These are phyloP conservation scores for Fraxinus cuspidata DNA, from an alignment of 257 asterid genomes.

Conservation along the genomic window DNA sequence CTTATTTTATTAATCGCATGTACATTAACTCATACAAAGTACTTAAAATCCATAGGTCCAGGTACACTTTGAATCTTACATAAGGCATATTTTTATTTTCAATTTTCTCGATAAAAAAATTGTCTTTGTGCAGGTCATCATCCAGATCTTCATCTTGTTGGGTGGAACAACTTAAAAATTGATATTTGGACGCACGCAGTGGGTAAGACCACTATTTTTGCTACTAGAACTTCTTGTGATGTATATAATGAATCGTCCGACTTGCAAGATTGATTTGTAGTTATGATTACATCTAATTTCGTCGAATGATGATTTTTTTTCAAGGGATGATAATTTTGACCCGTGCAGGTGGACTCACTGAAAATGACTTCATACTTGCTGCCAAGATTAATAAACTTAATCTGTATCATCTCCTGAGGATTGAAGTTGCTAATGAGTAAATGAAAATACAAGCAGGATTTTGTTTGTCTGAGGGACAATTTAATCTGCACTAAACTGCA, in stretches of 20 bases:
- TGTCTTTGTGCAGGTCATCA: slow-evolving; percentile 68
- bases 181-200: slow-evolving; percentile 95
- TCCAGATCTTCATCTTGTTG: slow-evolving; percentile 97
- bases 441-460: neutral
- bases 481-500: neutral
- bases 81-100: neutral
- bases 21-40: neutral
- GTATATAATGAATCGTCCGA: neutral
- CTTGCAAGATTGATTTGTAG: neutral
- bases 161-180: slow-evolving; percentile 87
- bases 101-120: slow-evolving; percentile 7
- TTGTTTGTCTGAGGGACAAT: neutral
- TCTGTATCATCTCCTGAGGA: slow-evolving; percentile 75
- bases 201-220: slow-evolving; percentile 47
- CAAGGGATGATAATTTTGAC: neutral
- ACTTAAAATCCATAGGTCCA: neutral
- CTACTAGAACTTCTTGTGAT: neutral
- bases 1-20: neutral
- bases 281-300: neutral
- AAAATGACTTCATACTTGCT: slow-evolving; percentile 95
- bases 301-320: neutral
- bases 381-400: slow-evolving; percentile 71
- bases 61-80: neutral
- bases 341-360: slow-evolving; percentile 83
- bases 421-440: slow-evolving; percentile 43